Conservation (phyloP, 2,329 filamentous ascomycete genomes). For the Graphilbum fragrans region DNA sequence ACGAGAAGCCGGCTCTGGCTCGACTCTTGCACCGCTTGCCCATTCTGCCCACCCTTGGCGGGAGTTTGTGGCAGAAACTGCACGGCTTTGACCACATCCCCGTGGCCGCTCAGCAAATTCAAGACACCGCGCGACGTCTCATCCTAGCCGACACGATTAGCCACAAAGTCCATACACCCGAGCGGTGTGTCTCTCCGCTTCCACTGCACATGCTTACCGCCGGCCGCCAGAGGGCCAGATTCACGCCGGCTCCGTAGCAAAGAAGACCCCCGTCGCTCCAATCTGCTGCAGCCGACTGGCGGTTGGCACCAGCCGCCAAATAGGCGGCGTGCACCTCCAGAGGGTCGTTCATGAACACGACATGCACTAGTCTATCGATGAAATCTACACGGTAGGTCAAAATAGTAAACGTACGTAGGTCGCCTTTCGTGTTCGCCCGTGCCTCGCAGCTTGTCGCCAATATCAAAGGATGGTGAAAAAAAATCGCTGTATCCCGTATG, state of each 20-base stretch:
- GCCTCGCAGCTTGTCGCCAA: no score
- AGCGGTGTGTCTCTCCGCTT: background rate
- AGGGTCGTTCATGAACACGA: background rate
- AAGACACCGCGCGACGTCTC: slow-evolving; percentile 40
- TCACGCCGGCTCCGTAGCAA: slow-evolving; percentile 80
- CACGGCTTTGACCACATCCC: slow-evolving; percentile 69
- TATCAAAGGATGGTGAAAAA: background rate
- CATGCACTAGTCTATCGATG: no score
- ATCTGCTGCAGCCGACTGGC: slow-evolving; percentile 80
- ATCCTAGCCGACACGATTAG: background rate
- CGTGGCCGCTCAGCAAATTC: slow-evolving; percentile 61
- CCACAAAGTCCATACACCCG: background rate
- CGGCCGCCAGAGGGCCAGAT: slow-evolving; percentile 81
- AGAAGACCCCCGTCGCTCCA: slow-evolving; percentile 67
- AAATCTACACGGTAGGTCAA: no score
- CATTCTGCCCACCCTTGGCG: slow-evolving; percentile 18
- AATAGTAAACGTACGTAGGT: no score
- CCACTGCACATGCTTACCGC: slow-evolving; percentile 33
- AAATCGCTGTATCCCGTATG: background rate
- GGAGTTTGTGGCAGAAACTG: slow-evolving; percentile 50
- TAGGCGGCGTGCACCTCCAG: slow-evolving; percentile 28
- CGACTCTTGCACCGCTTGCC: background rate
- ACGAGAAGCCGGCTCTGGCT: slow-evolving; percentile 33
- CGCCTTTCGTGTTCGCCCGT: no score
- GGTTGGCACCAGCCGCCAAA: slow-evolving; percentile 74